Conservation (phyloP, 140 eudicot genomes). For the Stevia rebaudiana region DNA sequence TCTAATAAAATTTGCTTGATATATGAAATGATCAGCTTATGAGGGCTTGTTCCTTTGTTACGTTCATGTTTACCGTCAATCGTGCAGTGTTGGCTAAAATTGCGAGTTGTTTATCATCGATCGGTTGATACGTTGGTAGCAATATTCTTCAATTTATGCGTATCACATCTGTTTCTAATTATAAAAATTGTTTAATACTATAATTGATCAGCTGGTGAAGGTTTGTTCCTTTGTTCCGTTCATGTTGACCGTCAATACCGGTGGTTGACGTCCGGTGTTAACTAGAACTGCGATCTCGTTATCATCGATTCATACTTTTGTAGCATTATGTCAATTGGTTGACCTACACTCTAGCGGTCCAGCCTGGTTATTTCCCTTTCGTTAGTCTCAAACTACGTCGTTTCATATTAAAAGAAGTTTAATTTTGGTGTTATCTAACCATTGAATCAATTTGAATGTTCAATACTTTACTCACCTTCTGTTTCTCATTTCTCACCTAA, state of each 20-base stretch:
- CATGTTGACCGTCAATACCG: neutral
- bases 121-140: neutral
- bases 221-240: neutral
- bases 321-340: neutral
- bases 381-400: neutral
- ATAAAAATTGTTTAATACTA: neutral
- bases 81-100: neutral
- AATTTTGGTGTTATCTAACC: neutral
- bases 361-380: neutral
- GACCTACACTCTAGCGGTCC: neutral
- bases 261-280: neutral
- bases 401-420: neutral
- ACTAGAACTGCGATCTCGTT: neutral
- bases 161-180: neutral
- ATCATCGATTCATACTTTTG: neutral
- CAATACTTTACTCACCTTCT: neutral
- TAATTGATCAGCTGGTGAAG: neutral
- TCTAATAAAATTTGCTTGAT: neutral
- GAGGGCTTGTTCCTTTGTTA: neutral
- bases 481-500: constrained; percentile 4
- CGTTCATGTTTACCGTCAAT: constrained; percentile 1
- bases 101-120: neutral
- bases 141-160: neutral
- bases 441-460: constrained; percentile 3
- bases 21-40: neutral